These are phyloP conservation scores for Polyplosphaeria fusca DNA, from an alignment of 495 filamentous ascomycete genomes.

Conservation along the genomic window DNA sequence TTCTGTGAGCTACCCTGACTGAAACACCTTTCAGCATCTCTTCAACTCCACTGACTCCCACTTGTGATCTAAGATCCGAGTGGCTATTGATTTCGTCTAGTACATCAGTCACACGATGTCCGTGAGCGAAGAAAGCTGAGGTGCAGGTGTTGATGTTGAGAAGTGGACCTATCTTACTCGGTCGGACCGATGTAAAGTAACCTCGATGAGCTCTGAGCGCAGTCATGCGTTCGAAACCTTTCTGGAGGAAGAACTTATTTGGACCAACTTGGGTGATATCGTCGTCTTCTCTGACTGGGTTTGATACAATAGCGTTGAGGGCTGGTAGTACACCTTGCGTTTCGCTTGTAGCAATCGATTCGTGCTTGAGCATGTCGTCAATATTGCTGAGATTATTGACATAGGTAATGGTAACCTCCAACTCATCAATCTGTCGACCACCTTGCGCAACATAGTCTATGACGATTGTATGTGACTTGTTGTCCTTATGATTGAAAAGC, in stretches of 20 bases:
- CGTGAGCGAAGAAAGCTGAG: neutral
- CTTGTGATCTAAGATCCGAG: no score
- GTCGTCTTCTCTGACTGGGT: neutral
- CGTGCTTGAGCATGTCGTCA: neutral
- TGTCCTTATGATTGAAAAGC: neutral
- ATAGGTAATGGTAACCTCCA: neutral
- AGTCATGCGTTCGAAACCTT: neutral
- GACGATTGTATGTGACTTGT: neutral
- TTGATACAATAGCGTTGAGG: neutral
- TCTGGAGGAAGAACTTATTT: conserved; percentile 14
- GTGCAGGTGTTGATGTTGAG: conserved; percentile 18
- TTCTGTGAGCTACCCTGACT: neutral
- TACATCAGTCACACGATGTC: neutral
- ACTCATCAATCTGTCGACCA: neutral
- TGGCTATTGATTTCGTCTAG: neutral
- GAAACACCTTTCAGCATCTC: neutral
- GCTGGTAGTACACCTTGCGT: neutral
- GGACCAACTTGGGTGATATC: conserved; percentile 6
- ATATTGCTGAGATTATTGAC: neutral
- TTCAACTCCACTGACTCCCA: neutral
- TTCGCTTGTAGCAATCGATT: neutral
- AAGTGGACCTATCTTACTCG: neutral
- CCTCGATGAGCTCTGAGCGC: conserved; percentile 7
- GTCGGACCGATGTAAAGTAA: conserved; percentile 10
- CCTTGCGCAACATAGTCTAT: no score